phyloP scores from a whole-genome alignment of 495 filamentous ascomycete species.

The Neurospora tetrasperma region DNA sequence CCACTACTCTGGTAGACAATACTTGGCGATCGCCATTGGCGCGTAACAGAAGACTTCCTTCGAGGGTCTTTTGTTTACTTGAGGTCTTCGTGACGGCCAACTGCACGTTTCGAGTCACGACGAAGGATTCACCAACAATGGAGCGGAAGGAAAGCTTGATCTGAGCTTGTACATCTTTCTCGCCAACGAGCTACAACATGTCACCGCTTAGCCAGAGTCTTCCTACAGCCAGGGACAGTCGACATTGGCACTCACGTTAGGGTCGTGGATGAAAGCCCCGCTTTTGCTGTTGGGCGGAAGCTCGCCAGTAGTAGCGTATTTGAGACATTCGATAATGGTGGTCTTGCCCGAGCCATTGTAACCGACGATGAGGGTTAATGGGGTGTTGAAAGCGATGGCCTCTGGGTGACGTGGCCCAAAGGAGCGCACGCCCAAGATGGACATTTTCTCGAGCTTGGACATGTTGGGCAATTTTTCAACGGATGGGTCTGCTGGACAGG shows the following conservation, averaged over 20 bases:
- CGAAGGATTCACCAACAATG: conserved; percentile 64
- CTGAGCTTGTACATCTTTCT: conserved; percentile 84
- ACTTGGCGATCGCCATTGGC: conserved; percentile 69
- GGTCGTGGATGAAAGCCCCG: conserved; percentile 94
- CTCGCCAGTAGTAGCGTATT: conserved; percentile 93
- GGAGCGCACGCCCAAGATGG: conserved; percentile 80
- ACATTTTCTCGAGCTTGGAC: conserved; percentile 81
- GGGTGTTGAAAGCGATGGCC: conserved; percentile 81
- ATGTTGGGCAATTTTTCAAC: conserved; percentile 18
- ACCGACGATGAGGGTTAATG: conserved; percentile 90
- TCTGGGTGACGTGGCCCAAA: conserved; percentile 70
- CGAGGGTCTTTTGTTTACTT: conserved; percentile 64
- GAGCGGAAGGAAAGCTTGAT: conserved; percentile 80
- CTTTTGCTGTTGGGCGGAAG: conserved; percentile 88
- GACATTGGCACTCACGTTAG: conserved; percentile 45
- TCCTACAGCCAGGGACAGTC: not conserved
- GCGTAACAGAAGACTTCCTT: conserved; percentile 62
- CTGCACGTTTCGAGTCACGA: conserved; percentile 71
- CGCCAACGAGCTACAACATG: conserved; percentile 54
- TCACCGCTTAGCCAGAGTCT: not conserved
- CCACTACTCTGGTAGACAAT: conserved; percentile 66
- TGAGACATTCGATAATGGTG: conserved; percentile 97
- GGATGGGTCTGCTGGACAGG: not conserved
- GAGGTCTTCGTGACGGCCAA: conserved; percentile 76
- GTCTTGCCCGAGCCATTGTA: conserved; percentile 98